These are phyloP conservation scores for Orbilia quercus DNA, from an alignment of 2,329 filamentous ascomycete genomes.

Conservation along the genomic window DNA sequence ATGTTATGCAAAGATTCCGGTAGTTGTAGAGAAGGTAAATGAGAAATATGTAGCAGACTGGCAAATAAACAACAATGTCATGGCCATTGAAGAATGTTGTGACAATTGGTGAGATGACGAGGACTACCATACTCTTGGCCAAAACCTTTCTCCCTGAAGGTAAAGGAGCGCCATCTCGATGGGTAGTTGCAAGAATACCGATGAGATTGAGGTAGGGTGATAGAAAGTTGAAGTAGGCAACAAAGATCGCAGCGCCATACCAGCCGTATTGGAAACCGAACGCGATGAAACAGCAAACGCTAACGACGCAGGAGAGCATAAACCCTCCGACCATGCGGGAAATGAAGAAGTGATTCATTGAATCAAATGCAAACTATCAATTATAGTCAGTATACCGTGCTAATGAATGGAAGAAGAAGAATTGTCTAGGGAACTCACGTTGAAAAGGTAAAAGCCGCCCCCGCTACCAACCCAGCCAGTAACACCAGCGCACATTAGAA, in stretches of 20 bases:
- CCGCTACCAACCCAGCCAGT: conserved; percentile 74
- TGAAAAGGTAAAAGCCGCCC: conserved; percentile 71
- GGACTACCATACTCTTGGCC: conserved; percentile 69
- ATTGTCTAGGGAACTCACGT: conserved; percentile 57
- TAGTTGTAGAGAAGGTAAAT: conserved; percentile 67
- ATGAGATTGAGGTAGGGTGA: conserved; percentile 71
- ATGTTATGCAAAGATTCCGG: conserved; percentile 69
- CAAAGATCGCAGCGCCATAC: conserved; percentile 69
- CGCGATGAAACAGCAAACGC: conserved; percentile 66
- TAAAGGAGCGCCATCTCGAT: conserved; percentile 69
- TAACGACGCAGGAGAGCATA: conserved; percentile 62
- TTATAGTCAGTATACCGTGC: conserved; percentile 61
- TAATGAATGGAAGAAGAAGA: conserved; percentile 64
- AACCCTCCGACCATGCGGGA: conserved; percentile 67
- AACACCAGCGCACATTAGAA: conserved; percentile 71
- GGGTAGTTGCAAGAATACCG: conserved; percentile 68
- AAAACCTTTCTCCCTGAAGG: conserved; percentile 71
- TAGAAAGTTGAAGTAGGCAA: conserved; percentile 70
- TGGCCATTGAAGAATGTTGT: conserved; percentile 68
- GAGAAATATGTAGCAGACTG: conserved; percentile 69
- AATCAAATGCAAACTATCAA: conserved; percentile 63
- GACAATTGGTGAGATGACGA: conserved; percentile 70
- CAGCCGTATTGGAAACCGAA: conserved; percentile 66
- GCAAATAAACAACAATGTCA: conserved; percentile 70
- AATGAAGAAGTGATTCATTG: conserved; percentile 65